Conservation (phyloP, 495 filamentous ascomycete species). For the Friedmanniomyces simplex region DNA sequence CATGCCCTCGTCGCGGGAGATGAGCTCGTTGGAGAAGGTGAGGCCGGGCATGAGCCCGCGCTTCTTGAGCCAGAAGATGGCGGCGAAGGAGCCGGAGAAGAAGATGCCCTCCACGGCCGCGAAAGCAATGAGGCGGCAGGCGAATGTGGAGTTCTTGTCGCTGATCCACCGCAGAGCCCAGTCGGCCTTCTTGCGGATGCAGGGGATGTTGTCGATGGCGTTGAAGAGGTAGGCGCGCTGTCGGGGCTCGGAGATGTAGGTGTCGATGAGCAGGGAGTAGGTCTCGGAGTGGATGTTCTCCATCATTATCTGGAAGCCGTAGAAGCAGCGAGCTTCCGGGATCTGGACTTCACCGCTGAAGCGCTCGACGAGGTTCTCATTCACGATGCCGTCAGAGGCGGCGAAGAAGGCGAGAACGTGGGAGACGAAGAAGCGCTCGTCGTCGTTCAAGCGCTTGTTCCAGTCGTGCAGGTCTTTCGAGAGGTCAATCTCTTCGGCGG, state of each 20-base stretch:
- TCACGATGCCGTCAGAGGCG: slow-evolving; percentile 98
- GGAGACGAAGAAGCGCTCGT: slow-evolving; percentile 96
- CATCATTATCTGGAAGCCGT: slow-evolving; percentile 99
- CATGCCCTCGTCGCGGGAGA: slow-evolving; percentile 97
- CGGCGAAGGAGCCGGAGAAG: slow-evolving; percentile 98
- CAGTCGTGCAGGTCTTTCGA: slow-evolving; percentile 98
- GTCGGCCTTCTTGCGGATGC: slow-evolving; percentile 94
- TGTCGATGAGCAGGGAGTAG: slow-evolving; percentile 98
- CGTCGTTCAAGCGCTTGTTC: slow-evolving; percentile 93
- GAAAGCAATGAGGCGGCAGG: slow-evolving; percentile 90
- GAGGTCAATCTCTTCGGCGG: slow-evolving; percentile 96
- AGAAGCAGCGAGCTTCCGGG: slow-evolving; percentile 98
- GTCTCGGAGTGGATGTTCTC: slow-evolving; percentile 99
- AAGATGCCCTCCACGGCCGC: slow-evolving; percentile 98
- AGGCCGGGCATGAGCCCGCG: slow-evolving; percentile 96
- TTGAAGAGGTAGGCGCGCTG: slow-evolving; percentile 95
- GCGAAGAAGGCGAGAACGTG: slow-evolving; percentile 99
- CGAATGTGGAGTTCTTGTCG: slow-evolving; percentile 86
- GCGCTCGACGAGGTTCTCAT: slow-evolving; percentile 96
- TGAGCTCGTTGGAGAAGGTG: slow-evolving; percentile 98
- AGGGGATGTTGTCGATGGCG: slow-evolving; percentile 95
- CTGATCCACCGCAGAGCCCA: slow-evolving; percentile 95
- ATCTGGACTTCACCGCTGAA: slow-evolving; percentile 97
- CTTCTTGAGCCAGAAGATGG: slow-evolving; percentile 99
- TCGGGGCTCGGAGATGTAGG: slow-evolving; percentile 97